Evolutionary conservation across 2,329 filamentous ascomycete genomes (phyloP).

Genomic region (Epichloe gansuensis): DNA sequence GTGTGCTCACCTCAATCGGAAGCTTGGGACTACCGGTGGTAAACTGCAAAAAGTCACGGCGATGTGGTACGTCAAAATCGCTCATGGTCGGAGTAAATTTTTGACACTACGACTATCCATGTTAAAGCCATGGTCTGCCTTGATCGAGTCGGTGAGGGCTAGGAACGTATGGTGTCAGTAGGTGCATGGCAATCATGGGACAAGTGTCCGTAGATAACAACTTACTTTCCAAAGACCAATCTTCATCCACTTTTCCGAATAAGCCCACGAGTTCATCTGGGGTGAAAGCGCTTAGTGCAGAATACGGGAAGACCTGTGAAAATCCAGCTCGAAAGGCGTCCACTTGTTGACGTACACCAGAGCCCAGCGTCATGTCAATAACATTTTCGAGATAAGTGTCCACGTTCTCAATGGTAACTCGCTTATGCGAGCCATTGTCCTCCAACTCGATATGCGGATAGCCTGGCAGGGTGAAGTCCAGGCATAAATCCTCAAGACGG

Average conservation of each 20-base stretch:
- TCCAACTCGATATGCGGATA: slow-evolving; percentile 79
- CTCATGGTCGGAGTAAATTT: slow-evolving; percentile 89
- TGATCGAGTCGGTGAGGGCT: slow-evolving; percentile 96
- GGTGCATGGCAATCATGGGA: background rate
- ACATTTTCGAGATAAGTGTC: slow-evolving; percentile 78
- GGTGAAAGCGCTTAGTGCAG: slow-evolving; percentile 83
- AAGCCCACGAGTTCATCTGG: slow-evolving; percentile 90
- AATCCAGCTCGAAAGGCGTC: slow-evolving; percentile 87
- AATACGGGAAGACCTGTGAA: slow-evolving; percentile 92
- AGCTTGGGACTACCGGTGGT: slow-evolving; percentile 96
- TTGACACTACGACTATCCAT: slow-evolving; percentile 95
- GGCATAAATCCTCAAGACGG: slow-evolving; percentile 70
- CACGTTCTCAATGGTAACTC: slow-evolving; percentile 86
- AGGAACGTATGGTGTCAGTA: slow-evolving; percentile 2
- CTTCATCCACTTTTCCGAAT: slow-evolving; percentile 85
- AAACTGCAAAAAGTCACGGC: slow-evolving; percentile 92
- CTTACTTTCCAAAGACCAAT: slow-evolving; percentile 96
- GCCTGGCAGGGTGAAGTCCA: slow-evolving; percentile 92
- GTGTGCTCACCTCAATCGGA: slow-evolving; percentile 73
- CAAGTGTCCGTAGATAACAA: background rate
- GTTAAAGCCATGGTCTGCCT: slow-evolving; percentile 96
- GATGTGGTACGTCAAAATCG: slow-evolving; percentile 59
- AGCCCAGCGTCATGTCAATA: slow-evolving; percentile 82
- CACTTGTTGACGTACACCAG: slow-evolving; percentile 75
- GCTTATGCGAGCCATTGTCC: slow-evolving; percentile 57